A percentile compares a stretch with the other conserved stretches of the same genome.
Conservation (phyloP, 495 filamentous ascomycete species). For the Schizothecium vesticola region DNA sequence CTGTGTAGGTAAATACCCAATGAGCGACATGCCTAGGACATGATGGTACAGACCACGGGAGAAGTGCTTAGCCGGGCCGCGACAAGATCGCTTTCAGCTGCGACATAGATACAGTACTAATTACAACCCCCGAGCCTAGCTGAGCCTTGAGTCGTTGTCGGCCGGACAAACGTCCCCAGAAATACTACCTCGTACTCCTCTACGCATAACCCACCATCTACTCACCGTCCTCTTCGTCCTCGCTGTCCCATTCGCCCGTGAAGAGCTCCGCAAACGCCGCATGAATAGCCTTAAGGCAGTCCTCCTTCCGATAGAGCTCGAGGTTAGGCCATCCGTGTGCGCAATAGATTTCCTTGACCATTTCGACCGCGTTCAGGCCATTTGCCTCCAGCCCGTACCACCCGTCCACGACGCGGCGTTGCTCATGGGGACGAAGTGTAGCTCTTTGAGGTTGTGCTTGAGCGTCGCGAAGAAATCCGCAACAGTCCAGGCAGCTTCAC, state of each 20-base stretch:
- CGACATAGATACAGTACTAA: not conserved
- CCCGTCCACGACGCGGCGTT: not conserved
- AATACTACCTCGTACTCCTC: not conserved
- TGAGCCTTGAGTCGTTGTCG: too few relatives aligned
- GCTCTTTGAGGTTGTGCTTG: constrained; percentile 14
- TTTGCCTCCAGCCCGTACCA: not conserved
- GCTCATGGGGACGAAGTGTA: constrained; percentile 15
- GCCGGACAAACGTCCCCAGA: too few relatives aligned
- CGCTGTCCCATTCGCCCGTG: not conserved
- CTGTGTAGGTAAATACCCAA: not conserved
- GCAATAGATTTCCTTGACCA: constrained; percentile 16
- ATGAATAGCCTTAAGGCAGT: constrained; percentile 13
- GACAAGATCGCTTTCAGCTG: not conserved
- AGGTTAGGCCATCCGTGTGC: constrained; percentile 20
- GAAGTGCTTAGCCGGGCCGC: not conserved
- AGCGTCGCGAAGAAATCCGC: constrained; percentile 18
- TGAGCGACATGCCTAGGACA: not conserved
- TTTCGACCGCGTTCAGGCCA: constrained; percentile 6
- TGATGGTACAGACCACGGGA: not conserved
- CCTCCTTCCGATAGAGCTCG: constrained; percentile 17
- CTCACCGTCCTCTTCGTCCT: not conserved
- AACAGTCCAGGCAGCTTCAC: constrained; percentile 12
- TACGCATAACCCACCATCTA: not conserved
- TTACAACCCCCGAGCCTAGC: not conserved
- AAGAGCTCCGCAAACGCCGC: not conserved